Evolutionary conservation across 108 stramenopile genomes (phyloP), one percentile per base, ranked within the genome.

Genomic region (Ochromonas danica): DNA sequence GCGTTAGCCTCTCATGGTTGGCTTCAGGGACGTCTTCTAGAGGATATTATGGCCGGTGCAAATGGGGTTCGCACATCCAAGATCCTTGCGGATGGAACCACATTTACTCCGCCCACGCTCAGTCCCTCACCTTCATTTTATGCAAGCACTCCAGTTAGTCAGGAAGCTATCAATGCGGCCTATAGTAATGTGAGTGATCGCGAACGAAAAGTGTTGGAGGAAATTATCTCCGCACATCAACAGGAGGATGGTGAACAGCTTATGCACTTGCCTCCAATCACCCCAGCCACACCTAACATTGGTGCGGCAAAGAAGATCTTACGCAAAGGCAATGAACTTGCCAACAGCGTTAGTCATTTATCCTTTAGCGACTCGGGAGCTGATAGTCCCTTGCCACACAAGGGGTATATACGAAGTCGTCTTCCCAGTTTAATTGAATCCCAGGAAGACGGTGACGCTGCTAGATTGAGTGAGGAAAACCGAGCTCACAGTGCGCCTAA

Each of bases 221-320:
- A 75, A 25, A 35, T 35, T 36, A 67, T 67, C 3, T 36, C 6
- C 3, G 31, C n/a, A 6, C 72, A 75, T 25, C 6, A 75, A 36
- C 6, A 33, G 10, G 72, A 38, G 28, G 6, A 42, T 41, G 72
- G 35, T 33, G 72, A 75, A 42, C 6, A 22, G 6, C 33, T 31
- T 28, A 17, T 42, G 17, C 43, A 75, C 31, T 36, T 75, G 31
- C 72, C 72, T 41, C 72, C 72, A 28, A 75, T 75, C 43, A 33
- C 14, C 14, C 72, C 72, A 28, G 43, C 72, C 10, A 75, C 72
- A 10, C 72, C 72, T 14, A 75, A 33, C 51, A 57, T 75, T 31
- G 35, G 31, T 41, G 38, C 6, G 72, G 72, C 72, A 22, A 45
- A 60, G 51, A 75, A 75, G 40, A 75, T 75, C 14, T 57, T 75